Evolutionary conservation across 176 grass and related monocot species (phyloP).

Genomic region (Bolboschoenus planiculmis): DNA sequence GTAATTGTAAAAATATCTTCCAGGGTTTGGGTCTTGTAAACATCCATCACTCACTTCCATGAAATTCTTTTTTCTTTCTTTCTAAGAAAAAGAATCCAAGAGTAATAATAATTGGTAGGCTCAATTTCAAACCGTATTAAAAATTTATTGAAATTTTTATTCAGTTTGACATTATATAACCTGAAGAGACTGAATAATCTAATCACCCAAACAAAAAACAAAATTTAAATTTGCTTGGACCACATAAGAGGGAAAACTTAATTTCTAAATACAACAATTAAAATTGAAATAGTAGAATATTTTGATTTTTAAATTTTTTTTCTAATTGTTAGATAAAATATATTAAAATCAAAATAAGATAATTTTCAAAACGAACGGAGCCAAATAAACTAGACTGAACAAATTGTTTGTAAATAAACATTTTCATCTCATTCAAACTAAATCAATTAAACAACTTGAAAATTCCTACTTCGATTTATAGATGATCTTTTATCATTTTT

Average conservation of each 20-base stretch:
- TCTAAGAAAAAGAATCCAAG: too few relatives aligned
- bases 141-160: too few relatives aligned
- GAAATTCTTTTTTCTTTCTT: background rate
- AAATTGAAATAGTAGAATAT: too few relatives aligned
- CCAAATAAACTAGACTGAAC: background rate
- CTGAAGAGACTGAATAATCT: too few relatives aligned
- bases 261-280: background rate
- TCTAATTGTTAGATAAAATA: background rate
- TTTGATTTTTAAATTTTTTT: background rate
- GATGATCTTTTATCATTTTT: too few relatives aligned
- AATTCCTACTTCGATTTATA: too few relatives aligned
- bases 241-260: background rate
- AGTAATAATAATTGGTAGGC: too few relatives aligned
- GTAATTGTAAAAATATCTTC: background rate
- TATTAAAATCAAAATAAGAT: too few relatives aligned
- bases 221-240: background rate
- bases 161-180: too few relatives aligned
- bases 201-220: too few relatives aligned
- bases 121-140: too few relatives aligned
- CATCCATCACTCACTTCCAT: background rate
- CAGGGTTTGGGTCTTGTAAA: background rate
- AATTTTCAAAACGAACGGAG: background rate
- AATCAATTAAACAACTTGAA: background rate
- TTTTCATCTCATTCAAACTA: background rate
- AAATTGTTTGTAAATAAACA: background rate